Evolutionary conservation across 2,329 filamentous ascomycete genomes (phyloP).

Genomic region (Verticillium dahliae): DNA sequence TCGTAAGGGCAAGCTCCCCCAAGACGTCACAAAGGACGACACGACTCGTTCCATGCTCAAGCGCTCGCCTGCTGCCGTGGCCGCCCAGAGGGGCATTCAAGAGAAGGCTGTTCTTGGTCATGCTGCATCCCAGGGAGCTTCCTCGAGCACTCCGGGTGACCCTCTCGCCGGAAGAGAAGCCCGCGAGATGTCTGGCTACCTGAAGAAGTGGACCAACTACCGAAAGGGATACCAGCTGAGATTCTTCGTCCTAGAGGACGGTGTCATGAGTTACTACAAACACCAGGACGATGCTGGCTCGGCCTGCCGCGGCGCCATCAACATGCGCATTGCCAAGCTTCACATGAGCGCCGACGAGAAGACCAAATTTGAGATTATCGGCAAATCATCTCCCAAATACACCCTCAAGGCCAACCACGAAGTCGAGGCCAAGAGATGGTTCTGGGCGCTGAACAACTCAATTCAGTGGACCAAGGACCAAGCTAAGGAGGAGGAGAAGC

Average conservation of each 20-base stretch:
- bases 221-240: constrained; percentile 92
- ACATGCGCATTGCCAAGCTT: constrained; percentile 92
- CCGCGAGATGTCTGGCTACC: constrained; percentile 94
- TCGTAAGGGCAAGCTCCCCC: constrained; percentile 88
- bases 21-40: constrained; percentile 95
- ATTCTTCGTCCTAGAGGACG: constrained; percentile 97
- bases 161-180: constrained; percentile 74
- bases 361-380: constrained; percentile 94
- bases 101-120: constrained; percentile 93
- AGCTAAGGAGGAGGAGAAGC: constrained; percentile 79
- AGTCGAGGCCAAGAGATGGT: constrained; percentile 97
- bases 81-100: constrained; percentile 90
- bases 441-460: constrained; percentile 97
- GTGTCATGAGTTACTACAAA: constrained; percentile 97
- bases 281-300: constrained; percentile 96
- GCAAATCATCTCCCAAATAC: constrained; percentile 98
- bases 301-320: constrained; percentile 94
- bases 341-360: constrained; percentile 98
- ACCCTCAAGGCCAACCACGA: constrained; percentile 96
- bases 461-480: constrained; percentile 99
- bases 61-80: constrained; percentile 87
- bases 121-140: constrained; percentile 48
- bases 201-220: constrained; percentile 99
- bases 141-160: constrained; percentile 48
- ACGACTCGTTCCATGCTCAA: constrained; percentile 82